Evolutionary conservation across 805 yeast genomes (phyloP).

Genomic region (Ogataea glucozyma): DNA sequence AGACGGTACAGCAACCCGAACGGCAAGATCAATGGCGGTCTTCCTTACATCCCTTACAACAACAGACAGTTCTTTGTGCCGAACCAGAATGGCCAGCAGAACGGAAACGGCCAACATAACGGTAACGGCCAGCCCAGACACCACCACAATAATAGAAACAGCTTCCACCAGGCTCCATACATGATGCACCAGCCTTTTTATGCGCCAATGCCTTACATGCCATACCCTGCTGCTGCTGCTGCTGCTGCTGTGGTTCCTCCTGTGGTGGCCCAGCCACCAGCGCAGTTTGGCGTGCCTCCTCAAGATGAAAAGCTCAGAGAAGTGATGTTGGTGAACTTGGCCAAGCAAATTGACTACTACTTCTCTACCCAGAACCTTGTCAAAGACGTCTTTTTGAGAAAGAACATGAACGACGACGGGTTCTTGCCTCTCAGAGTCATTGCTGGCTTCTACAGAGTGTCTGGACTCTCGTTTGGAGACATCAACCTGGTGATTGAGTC

Average conservation of each 20-base stretch:
- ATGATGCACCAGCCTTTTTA: slow-evolving; percentile 27
- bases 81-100: slow-evolving; percentile 25
- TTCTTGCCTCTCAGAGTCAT: slow-evolving; percentile 64
- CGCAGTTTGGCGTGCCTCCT: slow-evolving; percentile 20
- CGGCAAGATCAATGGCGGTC: slow-evolving; percentile 22
- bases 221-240: slow-evolving; percentile 21
- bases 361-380: slow-evolving; percentile 84
- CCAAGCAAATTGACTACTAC: slow-evolving; percentile 83
- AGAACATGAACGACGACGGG: slow-evolving; percentile 77
- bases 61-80: slow-evolving; percentile 27
- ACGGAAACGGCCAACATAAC: too few relatives aligned
- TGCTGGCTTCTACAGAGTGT: slow-evolving; percentile 74
- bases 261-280: slow-evolving; percentile 21
- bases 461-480: slow-evolving; percentile 61
- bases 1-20: slow-evolving; percentile 28
- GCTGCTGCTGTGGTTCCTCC: slow-evolving; percentile 17
- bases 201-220: slow-evolving; percentile 29
- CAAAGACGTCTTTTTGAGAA: slow-evolving; percentile 80
- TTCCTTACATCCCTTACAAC: slow-evolving; percentile 26
- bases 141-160: slow-evolving; percentile 21
- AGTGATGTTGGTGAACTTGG: slow-evolving; percentile 24
- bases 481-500: slow-evolving; percentile 53
- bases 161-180: slow-evolving; percentile 25
- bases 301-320: slow-evolving; percentile 26
- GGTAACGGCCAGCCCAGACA: slow-evolving; percentile 20